Conservation (phyloP, 139 green algal genomes). For the Yamagishiella unicocca region DNA sequence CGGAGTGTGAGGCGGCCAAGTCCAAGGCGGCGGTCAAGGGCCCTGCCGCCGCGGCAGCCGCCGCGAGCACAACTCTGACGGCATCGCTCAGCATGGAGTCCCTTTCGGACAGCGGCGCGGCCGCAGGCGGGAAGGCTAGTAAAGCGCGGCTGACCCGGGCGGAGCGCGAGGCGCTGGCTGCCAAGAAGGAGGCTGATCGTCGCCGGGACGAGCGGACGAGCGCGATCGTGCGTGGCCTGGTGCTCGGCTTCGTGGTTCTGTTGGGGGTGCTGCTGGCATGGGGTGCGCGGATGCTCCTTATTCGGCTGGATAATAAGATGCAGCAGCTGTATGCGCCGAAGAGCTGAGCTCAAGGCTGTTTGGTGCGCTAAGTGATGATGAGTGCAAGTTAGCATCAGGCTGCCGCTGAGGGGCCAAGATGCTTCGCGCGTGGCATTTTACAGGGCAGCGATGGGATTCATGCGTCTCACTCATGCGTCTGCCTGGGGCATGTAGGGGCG, state of each 20-base stretch:
- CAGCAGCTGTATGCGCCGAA: neutral
- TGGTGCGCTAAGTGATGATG: too few species aligned
- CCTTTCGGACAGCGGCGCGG: constrained; percentile 24
- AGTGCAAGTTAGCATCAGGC: too few species aligned
- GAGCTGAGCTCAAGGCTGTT: too few species aligned
- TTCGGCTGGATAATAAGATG: neutral
- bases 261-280: constrained; percentile 17
- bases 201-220: constrained; percentile 25
- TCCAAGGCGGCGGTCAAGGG: neutral
- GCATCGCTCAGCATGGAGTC: neutral
- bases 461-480: too few species aligned
- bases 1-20: constrained; percentile 57
- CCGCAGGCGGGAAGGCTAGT: neutral
- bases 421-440: too few species aligned
- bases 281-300: neutral
- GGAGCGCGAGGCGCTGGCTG: constrained; percentile 56
- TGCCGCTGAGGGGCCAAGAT: too few species aligned
- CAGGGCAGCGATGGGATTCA: too few species aligned
- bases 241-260: constrained; percentile 38
- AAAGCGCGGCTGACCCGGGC: constrained; percentile 44
- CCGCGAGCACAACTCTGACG: neutral
- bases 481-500: too few species aligned
- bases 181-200: constrained; percentile 37
- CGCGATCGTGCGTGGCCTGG: neutral
- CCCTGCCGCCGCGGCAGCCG: neutral